phyloP scores from a whole-genome alignment of 1,284 basidiomycete genomes.

The Ganoderma lucidum region DNA sequence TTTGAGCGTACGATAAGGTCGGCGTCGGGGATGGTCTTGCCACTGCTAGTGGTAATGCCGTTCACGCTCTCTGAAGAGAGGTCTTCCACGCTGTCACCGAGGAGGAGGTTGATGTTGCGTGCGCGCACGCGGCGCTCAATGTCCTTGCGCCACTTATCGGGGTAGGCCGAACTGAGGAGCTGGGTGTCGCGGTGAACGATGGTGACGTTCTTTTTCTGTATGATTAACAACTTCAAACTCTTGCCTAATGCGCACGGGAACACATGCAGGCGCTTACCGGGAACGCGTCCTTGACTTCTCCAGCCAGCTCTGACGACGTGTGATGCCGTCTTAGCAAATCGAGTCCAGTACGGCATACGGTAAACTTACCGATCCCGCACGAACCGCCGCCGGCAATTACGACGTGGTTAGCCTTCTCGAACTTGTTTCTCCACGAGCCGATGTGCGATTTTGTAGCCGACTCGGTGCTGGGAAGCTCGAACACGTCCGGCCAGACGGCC shows the following conservation, averaged over 20 bases:
- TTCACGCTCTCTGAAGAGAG: slow-evolving; percentile 38
- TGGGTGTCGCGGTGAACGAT: slow-evolving; percentile 62
- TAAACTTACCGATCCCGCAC: slow-evolving; percentile 61
- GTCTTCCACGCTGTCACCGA: slow-evolving; percentile 62
- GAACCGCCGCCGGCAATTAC: slow-evolving; percentile 70
- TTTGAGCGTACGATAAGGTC: slow-evolving; percentile 61
- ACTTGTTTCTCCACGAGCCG: slow-evolving; percentile 51
- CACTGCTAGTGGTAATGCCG: slow-evolving; percentile 59
- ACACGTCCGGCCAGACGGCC: slow-evolving; percentile 57
- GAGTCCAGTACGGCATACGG: not conserved
- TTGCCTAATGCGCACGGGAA: not conserved
- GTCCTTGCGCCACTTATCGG: slow-evolving; percentile 59
- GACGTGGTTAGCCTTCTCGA: slow-evolving; percentile 56
- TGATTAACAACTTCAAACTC: not conserved
- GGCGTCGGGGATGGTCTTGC: slow-evolving; percentile 55
- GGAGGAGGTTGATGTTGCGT: slow-evolving; percentile 58
- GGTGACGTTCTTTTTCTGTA: slow-evolving; percentile 66
- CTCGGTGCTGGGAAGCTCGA: slow-evolving; percentile 53
- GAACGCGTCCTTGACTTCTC: slow-evolving; percentile 63
- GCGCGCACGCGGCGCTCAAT: slow-evolving; percentile 50
- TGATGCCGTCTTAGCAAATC: slow-evolving; percentile 1
- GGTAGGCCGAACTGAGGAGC: slow-evolving; percentile 67
- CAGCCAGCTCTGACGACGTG: slow-evolving; percentile 55
- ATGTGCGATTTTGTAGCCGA: slow-evolving; percentile 51
- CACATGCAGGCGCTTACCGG: slow-evolving; percentile 41